Evolutionary conservation across 805 yeast species (phyloP).

Genomic region (Saccharomycopsis selenospora): DNA sequence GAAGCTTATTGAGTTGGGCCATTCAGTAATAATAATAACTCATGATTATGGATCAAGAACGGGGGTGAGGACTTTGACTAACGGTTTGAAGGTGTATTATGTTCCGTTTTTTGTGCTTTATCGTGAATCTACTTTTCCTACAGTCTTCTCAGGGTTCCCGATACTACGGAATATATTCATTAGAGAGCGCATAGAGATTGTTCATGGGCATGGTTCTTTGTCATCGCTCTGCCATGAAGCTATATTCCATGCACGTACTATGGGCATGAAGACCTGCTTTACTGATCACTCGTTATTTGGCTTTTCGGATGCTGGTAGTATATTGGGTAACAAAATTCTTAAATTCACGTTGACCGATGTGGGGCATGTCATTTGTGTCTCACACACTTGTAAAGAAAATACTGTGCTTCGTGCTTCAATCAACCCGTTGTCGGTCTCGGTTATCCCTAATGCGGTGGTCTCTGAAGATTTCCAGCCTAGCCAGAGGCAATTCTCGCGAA

Average conservation of each 20-base stretch:
- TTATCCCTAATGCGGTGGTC: slow-evolving; percentile 94
- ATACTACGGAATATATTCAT: slow-evolving; percentile 75
- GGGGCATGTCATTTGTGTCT: slow-evolving; percentile 93
- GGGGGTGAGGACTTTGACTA: slow-evolving; percentile 77
- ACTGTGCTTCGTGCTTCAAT: slow-evolving; percentile 81
- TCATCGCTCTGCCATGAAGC: slow-evolving; percentile 86
- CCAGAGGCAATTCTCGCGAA: slow-evolving; percentile 17
- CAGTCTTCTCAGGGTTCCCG: slow-evolving; percentile 85
- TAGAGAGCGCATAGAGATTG: slow-evolving; percentile 78
- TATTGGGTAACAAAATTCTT: slow-evolving; percentile 77
- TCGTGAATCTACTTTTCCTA: slow-evolving; percentile 80
- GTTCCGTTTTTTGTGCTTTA: slow-evolving; percentile 77
- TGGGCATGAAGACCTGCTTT: slow-evolving; percentile 88
- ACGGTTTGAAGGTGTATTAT: slow-evolving; percentile 89
- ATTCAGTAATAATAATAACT: slow-evolving; percentile 77
- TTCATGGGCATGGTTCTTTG: slow-evolving; percentile 93
- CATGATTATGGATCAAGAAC: slow-evolving; percentile 79
- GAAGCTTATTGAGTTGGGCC: slow-evolving; percentile 71
- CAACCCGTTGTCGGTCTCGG: slow-evolving; percentile 73
- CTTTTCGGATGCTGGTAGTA: slow-evolving; percentile 76
- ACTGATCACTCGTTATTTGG: slow-evolving; percentile 97
- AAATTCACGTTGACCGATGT: slow-evolving; percentile 79
- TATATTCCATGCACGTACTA: slow-evolving; percentile 80
- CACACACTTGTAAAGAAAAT: slow-evolving; percentile 94
- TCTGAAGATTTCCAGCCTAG: slow-evolving; percentile 69